Base-by-base conservation (phyloP, 2,329 filamentous ascomycete genomes). In the Penicillium expansum region DNA sequence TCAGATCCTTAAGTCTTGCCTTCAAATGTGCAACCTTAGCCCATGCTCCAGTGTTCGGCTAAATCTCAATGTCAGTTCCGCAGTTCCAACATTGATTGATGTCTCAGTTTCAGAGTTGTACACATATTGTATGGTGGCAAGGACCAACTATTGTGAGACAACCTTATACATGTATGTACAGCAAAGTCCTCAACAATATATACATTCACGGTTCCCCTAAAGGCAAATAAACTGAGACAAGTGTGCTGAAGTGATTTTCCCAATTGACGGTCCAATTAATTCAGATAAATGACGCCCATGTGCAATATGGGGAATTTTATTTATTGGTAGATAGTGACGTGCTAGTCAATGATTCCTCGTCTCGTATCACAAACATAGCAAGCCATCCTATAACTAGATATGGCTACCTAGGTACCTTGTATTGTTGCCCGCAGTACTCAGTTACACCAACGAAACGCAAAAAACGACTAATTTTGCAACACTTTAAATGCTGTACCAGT, bases 401-500 rank as follows among this genome's bases (percentile, higher is more conserved):
- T 22, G 18, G 9, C 22, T 27, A 29, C 16, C n/a, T 16, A 13
- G 3, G 20, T 35, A 24, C 30, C 14, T 24, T 47, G 30, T 13
- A 47, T 35, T 33, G 13, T 3, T 22, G 35, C 7, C 30, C 18
- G 14, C 30, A 24, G 9, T 4, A 1, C 44, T 24, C 20, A 18
- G 22, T 38, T 27, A 29, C 20, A 24, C 30, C 9, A 20, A 29
- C 7, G 2, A 18, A 38, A 11, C 6, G 22, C 16, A 38, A 9
- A 18, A 11, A 10, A 16, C n/a, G 7, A 4, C 32, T 27, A 38
- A 24, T n/a, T 10, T 45, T 22, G 44, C 18, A 35, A 47, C 30
- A 30, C 11, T 18, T 8, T 51, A 9, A 55, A 47, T 55, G 54
- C 5, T 60, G 50, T 24, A 27, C 55, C 16, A 24, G 41, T 11